Base-by-base conservation (phyloP, 208 protist genomes). In the Acanthamoeba rhysodes region DNA sequence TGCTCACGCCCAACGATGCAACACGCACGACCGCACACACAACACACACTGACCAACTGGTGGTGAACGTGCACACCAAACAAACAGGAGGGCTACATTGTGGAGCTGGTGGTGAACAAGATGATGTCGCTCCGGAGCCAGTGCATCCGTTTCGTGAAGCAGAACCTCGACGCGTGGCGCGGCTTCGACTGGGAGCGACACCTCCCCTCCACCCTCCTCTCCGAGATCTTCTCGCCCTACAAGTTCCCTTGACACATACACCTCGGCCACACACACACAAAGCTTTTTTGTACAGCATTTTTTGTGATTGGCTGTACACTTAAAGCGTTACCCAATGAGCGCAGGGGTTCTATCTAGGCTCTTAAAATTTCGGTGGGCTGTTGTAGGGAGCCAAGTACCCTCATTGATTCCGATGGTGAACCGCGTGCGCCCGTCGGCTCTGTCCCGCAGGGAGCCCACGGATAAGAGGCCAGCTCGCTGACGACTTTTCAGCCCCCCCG, bases 191-290 rank as follows among this genome's bases (percentile, higher is more conserved):
- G 70, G 70, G 70, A 78, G 70, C 7, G 20, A 27, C 7, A 9
- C 4, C 70, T 78, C 29, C 70, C 70, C 8, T 20, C 70, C 34
- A 27, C 20, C 18, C 27, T 78, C n/a, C 70, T 78, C 16, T 78
- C 29, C 18, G 70, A 78, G 70, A 32, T 78, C 70, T 78, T 78
- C 70, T 78, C 70, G 14, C 70, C 70, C 37, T 78, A 78, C 70
- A 78, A 78, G 70, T 78, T 78, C 37, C 34, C 70, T 9, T 37
- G 27, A 20, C 22, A 29, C 14, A n/a, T n/a, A 29, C 7, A 3
- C 4, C 8, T 68, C 1, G 18, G 6, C 57, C 18, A 24, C 1
- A 27, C 68, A 16, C 6, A 76, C 1, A 0, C 0, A 34, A 27
- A 29, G 37, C 4, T 37, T 4, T 32, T 76, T 62, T n/a, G n/a